A percentile compares a stretch with the other conserved stretches of the same genome.
Conservation (phyloP, 495 filamentous ascomycete species). For the Melanomma pulvis-pyrius region DNA sequence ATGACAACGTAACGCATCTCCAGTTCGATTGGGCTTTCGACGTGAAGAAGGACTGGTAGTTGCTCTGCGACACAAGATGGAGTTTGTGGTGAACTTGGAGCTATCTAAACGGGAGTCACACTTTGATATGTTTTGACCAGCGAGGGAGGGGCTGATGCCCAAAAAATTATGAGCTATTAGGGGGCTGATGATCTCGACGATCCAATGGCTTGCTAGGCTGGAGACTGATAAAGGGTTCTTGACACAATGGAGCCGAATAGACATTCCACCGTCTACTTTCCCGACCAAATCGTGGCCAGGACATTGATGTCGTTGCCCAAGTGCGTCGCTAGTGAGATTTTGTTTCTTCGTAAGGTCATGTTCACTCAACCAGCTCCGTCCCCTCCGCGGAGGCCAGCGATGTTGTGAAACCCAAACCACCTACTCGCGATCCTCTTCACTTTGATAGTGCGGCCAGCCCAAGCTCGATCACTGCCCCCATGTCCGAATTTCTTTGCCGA, state of each 20-base stretch:
- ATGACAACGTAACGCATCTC: constrained; percentile 83
- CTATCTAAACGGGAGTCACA: not conserved
- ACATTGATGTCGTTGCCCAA: not conserved
- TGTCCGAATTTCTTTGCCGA: constrained; percentile 47
- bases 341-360: not conserved
- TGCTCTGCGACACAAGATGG: not conserved
- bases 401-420: constrained; percentile 68
- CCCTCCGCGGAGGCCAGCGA: not conserved
- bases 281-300: not conserved
- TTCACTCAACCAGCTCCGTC: not conserved
- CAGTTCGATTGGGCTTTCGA: constrained; percentile 93
- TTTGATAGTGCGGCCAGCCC: constrained; percentile 69
- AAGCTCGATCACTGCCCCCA: constrained; percentile 55
- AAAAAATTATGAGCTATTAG: not conserved
- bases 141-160: not conserved
- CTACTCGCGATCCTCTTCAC: constrained; percentile 64
- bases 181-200: not conserved
- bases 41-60: constrained; percentile 91
- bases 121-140: not conserved
- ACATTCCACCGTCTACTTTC: not conserved
- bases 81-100: not conserved
- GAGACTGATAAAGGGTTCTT: not conserved
- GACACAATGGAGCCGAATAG: not conserved
- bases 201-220: not conserved
- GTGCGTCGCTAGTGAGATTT: not conserved